A percentile compares a stretch with the other conserved stretches of the same genome.
Conservation (phyloP, 192 early-diverging fungal species). For the Coemansia sp. region DNA sequence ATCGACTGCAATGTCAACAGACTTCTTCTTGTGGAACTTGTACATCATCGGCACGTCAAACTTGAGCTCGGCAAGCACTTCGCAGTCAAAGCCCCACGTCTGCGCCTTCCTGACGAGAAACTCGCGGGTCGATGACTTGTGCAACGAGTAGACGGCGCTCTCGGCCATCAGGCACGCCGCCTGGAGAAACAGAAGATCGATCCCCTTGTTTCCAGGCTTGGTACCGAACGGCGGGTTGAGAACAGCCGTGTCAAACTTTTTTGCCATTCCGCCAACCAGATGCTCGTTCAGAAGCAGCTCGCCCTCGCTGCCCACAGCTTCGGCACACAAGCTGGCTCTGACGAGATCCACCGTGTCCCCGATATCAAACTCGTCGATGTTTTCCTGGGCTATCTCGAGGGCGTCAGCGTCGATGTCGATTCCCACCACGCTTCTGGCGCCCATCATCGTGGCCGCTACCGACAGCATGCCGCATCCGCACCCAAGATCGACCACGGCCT, state of each 20-base stretch:
- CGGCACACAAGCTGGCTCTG: conserved; percentile 52
- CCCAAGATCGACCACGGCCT: conserved; percentile 72
- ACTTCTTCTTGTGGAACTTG: conserved; percentile 76
- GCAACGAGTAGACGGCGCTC: conserved; percentile 72
- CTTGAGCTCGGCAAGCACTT: conserved; percentile 74
- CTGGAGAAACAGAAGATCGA: conserved; percentile 72
- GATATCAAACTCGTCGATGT: conserved; percentile 59
- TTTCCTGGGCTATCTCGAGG: conserved; percentile 67
- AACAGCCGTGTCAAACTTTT: conserved; percentile 70
- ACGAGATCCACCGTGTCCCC: conserved; percentile 67
- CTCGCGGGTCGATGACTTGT: conserved; percentile 76
- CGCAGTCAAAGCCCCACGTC: conserved; percentile 69
- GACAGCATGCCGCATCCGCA: conserved; percentile 77
- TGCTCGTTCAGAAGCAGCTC: conserved; percentile 23
- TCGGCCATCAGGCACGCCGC: conserved; percentile 62
- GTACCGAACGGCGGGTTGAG: conserved; percentile 86
- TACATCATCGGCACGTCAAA: conserved; percentile 80
- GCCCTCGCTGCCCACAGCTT: conserved; percentile 5
- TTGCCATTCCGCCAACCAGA: conserved; percentile 48
- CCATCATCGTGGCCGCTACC: conserved; percentile 62
- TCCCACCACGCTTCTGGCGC: conserved; percentile 57
- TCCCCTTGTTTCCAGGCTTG: conserved; percentile 68
- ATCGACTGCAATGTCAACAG: conserved; percentile 71
- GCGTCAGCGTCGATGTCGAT: conserved; percentile 75
- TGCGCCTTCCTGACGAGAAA: conserved; percentile 69